Evolutionary conservation across 208 protist species (phyloP).

Genomic region (Trichomonas gallinae): DNA sequence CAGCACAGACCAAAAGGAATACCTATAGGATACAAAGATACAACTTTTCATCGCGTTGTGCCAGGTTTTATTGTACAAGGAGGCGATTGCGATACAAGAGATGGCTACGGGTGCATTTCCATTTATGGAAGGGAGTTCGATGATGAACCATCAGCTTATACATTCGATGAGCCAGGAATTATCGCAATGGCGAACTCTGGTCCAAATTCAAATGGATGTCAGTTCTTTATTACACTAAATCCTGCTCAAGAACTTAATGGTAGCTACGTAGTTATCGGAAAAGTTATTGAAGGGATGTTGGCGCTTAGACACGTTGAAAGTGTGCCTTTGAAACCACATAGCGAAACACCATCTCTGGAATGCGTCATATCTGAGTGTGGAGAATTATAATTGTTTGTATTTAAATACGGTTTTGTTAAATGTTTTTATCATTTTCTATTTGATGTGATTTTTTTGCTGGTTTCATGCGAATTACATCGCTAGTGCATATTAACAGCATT

Average conservation of each 20-base stretch:
- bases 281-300: slow-evolving; percentile 45
- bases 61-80: slow-evolving; percentile 43
- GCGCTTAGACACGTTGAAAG: slow-evolving; percentile 48
- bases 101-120: slow-evolving; percentile 30
- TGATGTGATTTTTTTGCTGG: too few relatives aligned
- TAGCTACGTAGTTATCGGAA: slow-evolving; percentile 54
- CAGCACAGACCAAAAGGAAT: slow-evolving; percentile 22
- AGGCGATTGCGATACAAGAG: slow-evolving; percentile 34
- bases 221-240: slow-evolving; percentile 54
- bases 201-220: slow-evolving; percentile 44
- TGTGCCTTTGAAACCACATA: slow-evolving; percentile 31
- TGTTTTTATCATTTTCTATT: too few relatives aligned
- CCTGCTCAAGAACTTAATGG: slow-evolving; percentile 45
- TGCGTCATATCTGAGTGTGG: slow-evolving; percentile 27
- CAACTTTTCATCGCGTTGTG: slow-evolving; percentile 37
- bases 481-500: too few relatives aligned
- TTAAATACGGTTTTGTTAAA: too few relatives aligned
- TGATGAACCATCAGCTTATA: slow-evolving; percentile 35
- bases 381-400: slow-evolving; percentile 29
- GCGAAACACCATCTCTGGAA: slow-evolving; percentile 5
- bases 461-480: too few relatives aligned
- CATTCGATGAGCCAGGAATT: slow-evolving; percentile 37
- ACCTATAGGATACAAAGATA: slow-evolving; percentile 33
- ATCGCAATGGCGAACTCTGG: slow-evolving; percentile 55
- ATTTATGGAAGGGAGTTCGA: slow-evolving; percentile 33